Base-by-base conservation (phyloP, 495 filamentous ascomycete species). In the Gamarada debralockiae region DNA sequence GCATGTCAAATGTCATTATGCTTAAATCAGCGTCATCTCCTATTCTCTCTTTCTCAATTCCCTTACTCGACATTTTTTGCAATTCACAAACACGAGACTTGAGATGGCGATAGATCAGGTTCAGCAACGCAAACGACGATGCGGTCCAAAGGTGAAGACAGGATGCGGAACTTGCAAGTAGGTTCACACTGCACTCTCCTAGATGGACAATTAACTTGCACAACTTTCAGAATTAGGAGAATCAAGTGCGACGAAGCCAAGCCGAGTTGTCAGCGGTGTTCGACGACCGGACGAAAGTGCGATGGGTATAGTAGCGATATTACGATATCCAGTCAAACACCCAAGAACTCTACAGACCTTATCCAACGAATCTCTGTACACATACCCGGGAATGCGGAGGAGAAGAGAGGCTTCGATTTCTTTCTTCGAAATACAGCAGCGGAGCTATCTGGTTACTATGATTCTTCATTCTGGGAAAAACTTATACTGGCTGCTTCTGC, bases 371-470 rank as follows among this genome's bases (percentile, higher is more conserved):
- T 54, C 42, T 47, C 42, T 20, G 17, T 31, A 33, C 22, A 54
- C 29, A 37, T 40, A 47, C 51, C 40, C 25, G 31, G 41, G 13
- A 39, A 54, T 27, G 14, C 21, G 21, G 23, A 48, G 17, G 46
- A 56, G 27, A 38, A 39, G 18, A 37, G 46, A 33, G 37, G 38
- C 36, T 56, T 73, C 39, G 56, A 66, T 55, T 73, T 68, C 62
- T 80, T 79, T 50, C 65, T 61, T 15, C 39, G 43, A 4, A 65
- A 68, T 18, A 80, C 71, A 4, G 55, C 59, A 4, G 52, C 61
- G 7, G 74, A 74, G 21, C 53, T 82, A 14, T 69, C 67, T 13
- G 73, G 74, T 9, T 58, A 61, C 29, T 80, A 78, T 53, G 58
- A 58, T 44, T 73, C 68, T 4, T 54, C 33, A 0, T 71, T 79